phyloP scores from a whole-genome alignment of 2,329 filamentous ascomycete species.

The Aspergillus unguis region DNA sequence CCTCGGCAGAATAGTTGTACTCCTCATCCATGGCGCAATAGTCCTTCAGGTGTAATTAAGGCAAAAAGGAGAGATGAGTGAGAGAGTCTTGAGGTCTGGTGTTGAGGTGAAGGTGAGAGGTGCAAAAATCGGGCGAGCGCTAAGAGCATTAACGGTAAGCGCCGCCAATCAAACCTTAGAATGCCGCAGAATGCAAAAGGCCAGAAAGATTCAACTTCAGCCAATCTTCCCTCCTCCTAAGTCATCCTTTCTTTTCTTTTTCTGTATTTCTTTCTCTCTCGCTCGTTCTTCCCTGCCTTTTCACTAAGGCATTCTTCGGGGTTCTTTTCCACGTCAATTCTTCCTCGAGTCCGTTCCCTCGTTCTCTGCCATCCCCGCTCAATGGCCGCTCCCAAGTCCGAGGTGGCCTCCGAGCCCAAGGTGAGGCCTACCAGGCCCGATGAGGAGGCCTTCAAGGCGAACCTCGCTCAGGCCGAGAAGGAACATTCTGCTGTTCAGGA shows the following conservation, averaged over 20 bases:
- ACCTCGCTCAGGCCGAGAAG: constrained; percentile 78
- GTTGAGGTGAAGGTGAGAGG: constrained; percentile 5
- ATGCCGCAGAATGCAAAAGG: constrained; percentile 19
- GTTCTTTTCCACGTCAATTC: constrained; percentile 8
- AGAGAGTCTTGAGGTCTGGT: constrained; percentile 15
- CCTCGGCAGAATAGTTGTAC: constrained; percentile 30
- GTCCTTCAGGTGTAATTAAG: constrained; percentile 4
- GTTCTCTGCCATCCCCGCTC: constrained; percentile 6
- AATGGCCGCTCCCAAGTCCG: constrained; percentile 25
- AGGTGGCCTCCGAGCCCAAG: constrained; percentile 38
- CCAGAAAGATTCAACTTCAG: constrained; percentile 15
- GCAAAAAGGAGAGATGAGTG: constrained; percentile 23
- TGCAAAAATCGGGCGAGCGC: constrained; percentile 29
- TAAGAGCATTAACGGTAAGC: constrained; percentile 26
- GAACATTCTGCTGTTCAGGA: constrained; percentile 75
- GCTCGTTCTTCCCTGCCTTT: constrained; percentile 9
- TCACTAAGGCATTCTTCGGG: constrained; percentile 1
- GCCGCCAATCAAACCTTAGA: constrained; percentile 18
- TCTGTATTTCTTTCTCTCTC: constrained; percentile 5
- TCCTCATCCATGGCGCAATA: constrained; percentile 38
- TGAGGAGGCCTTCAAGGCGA: constrained; percentile 76
- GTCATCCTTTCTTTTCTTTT: constrained; percentile 15
- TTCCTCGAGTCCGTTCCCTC: constrained; percentile 3
- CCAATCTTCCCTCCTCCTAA: constrained; percentile 11
- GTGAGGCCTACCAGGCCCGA: constrained; percentile 80